A percentile compares a stretch with the other conserved stretches of the same genome.
phyloP scores from a whole-genome alignment of 495 filamentous ascomycete genomes.

The Amphirosellinia nigrospora region DNA sequence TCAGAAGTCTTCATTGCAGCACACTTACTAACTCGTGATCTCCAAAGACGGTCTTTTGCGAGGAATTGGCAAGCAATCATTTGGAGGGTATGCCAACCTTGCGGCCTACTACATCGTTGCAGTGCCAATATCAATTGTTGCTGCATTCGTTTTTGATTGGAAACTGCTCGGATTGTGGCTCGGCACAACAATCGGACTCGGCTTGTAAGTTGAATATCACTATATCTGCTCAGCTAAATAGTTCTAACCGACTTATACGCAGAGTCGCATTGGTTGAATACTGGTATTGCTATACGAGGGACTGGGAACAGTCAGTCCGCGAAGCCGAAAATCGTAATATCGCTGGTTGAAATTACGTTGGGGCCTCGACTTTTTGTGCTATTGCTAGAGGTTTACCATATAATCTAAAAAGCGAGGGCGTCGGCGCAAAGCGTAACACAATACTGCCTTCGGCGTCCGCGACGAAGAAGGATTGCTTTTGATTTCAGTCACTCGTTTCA shows the following conservation, averaged over 20 bases:
- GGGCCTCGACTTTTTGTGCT: not conserved
- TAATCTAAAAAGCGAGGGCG: not conserved
- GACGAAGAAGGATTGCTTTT: conserved; percentile 11
- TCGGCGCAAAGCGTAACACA: conserved; percentile 13
- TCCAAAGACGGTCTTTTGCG: conserved; percentile 79
- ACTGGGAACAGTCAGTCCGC: conserved; percentile 76
- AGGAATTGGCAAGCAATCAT: conserved; percentile 82
- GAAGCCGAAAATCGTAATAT: conserved; percentile 75
- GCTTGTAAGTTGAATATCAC: conserved; percentile 50
- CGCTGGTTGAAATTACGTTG: conserved; percentile 48
- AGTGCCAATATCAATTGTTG: conserved; percentile 80
- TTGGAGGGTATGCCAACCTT: conserved; percentile 87
- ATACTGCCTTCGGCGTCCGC: not conserved
- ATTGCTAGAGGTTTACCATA: not conserved
- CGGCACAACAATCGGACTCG: conserved; percentile 74
- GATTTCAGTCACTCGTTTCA: conserved; percentile 1
- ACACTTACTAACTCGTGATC: conserved; percentile 12
- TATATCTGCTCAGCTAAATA: not conserved
- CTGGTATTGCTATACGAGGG: conserved; percentile 66
- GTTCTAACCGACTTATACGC: conserved; percentile 29
- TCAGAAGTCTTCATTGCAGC: not conserved
- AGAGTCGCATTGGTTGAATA: conserved; percentile 70
- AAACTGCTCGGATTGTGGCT: conserved; percentile 79
- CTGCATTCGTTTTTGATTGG: conserved; percentile 75
- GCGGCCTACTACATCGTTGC: conserved; percentile 85